These are phyloP conservation scores for Calamus simplicifolius DNA, from an alignment of 176 grass and related monocot species.

Conservation along the genomic window DNA sequence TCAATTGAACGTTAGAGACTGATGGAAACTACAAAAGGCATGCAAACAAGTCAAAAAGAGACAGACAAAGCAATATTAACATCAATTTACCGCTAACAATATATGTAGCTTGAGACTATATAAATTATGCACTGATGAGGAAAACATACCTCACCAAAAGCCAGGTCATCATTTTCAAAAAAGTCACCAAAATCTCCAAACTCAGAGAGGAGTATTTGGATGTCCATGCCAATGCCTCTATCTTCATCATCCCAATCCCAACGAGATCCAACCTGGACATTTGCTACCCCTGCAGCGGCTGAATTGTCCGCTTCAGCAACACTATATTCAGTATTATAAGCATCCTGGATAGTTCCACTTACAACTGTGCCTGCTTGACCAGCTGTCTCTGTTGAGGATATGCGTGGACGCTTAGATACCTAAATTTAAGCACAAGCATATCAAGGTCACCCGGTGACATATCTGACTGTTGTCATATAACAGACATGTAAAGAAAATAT, in stretches of 20 bases:
- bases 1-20: too few relatives aligned
- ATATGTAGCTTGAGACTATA: too few relatives aligned
- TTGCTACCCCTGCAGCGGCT: slow-evolving; percentile 17
- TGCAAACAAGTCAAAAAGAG: too few relatives aligned
- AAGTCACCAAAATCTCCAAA: slow-evolving; percentile 96
- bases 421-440: slow-evolving; percentile 34
- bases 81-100: too few relatives aligned
- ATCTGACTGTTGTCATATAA: neutral
- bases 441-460: slow-evolving; percentile 13
- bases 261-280: slow-evolving; percentile 37
- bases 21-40: too few relatives aligned
- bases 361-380: slow-evolving; percentile 56
- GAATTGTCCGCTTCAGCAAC: slow-evolving; percentile 27
- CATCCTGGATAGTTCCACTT: slow-evolving; percentile 35
- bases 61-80: too few relatives aligned
- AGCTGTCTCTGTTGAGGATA: slow-evolving; percentile 44
- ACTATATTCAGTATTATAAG: slow-evolving; percentile 11
- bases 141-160: slow-evolving; percentile 81
- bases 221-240: slow-evolving; percentile 55
- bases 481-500: too few relatives aligned
- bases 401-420: slow-evolving; percentile 58
- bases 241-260: slow-evolving; percentile 78
- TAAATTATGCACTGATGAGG: too few relatives aligned
- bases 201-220: slow-evolving; percentile 69
- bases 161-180: slow-evolving; percentile 63